Conservation (phyloP, 2,329 filamentous ascomycete species). For the Xylaria sp. region DNA sequence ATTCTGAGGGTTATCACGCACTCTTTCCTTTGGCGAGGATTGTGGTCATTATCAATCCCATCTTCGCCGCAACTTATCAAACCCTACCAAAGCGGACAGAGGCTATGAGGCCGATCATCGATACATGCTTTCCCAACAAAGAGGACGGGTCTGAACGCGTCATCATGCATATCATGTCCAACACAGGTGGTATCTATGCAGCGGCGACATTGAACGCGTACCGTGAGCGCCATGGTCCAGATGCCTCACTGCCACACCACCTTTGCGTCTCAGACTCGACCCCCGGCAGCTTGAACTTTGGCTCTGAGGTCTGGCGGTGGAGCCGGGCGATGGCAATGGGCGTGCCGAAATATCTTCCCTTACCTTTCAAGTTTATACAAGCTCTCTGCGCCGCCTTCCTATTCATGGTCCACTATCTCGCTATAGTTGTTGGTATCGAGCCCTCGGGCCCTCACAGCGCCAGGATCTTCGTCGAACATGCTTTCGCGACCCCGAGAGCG, state of each 20-base stretch:
- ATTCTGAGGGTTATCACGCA: conserved; percentile 60
- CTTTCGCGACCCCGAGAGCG: conserved; percentile 50
- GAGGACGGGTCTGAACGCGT: conserved; percentile 50
- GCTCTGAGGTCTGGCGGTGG: conserved; percentile 60
- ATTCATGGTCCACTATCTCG: conserved; percentile 50
- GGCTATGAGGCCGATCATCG: conserved; percentile 58
- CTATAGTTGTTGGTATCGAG: conserved; percentile 53
- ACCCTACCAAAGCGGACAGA: conserved; percentile 55
- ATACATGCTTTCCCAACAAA: conserved; percentile 50
- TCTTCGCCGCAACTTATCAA: conserved; percentile 58
- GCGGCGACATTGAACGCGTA: conserved; percentile 62
- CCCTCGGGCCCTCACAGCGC: conserved; percentile 55
- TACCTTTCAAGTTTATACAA: conserved; percentile 61
- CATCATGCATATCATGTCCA: conserved; percentile 66
- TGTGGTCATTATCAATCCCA: conserved; percentile 62
- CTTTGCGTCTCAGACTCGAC: conserved; percentile 64
- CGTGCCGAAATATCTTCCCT: conserved; percentile 58
- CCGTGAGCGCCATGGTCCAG: conserved; percentile 49
- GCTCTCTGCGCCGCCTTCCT: conserved; percentile 58
- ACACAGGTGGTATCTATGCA: conserved; percentile 66
- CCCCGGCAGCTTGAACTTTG: conserved; percentile 58
- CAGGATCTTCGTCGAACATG: conserved; percentile 52
- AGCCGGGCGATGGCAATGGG: conserved; percentile 64
- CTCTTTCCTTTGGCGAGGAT: conserved; percentile 63
- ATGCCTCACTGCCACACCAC: conserved; percentile 57